Conservation (phyloP, 805 yeast species). For the Barnettozyma vustinii region DNA sequence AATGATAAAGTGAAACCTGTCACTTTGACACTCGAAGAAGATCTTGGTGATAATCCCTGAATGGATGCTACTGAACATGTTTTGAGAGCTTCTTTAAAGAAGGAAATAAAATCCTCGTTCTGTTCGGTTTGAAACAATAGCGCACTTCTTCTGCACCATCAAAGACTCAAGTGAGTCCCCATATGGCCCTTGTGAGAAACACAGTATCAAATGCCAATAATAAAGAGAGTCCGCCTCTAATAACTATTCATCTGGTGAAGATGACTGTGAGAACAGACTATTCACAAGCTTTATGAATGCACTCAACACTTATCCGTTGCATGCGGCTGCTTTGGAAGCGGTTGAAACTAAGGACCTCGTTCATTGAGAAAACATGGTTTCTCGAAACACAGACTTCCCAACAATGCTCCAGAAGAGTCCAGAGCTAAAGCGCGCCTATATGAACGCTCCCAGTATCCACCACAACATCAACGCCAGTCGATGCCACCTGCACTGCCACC, state of each 20-base stretch:
- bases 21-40: neutral
- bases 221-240: conserved; percentile 31
- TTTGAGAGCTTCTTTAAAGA: neutral
- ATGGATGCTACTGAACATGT: neutral
- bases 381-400: too few species aligned
- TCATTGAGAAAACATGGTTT: too few species aligned
- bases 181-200: conserved; percentile 26
- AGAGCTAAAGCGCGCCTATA: too few species aligned
- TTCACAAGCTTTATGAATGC: conserved; percentile 23
- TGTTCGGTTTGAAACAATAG: conserved; percentile 20
- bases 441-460: too few species aligned
- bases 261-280: conserved; percentile 36
- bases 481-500: too few species aligned
- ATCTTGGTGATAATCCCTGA: neutral
- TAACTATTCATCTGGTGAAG: conserved; percentile 28
- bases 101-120: conserved; percentile 16
- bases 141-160: conserved; percentile 2
- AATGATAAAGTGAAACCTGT: neutral
- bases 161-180: conserved; percentile 17
- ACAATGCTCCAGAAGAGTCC: too few species aligned
- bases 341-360: conserved; percentile 30
- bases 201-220: conserved; percentile 28
- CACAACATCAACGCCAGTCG: conserved; percentile 1
- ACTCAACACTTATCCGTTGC: conserved; percentile 11
- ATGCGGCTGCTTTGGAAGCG: conserved; percentile 29